A percentile compares a stretch with the other conserved stretches of the same genome.
These are phyloP conservation scores for Chionographis japonica DNA, from an alignment of 106 monocot species.

Conservation along the genomic window DNA sequence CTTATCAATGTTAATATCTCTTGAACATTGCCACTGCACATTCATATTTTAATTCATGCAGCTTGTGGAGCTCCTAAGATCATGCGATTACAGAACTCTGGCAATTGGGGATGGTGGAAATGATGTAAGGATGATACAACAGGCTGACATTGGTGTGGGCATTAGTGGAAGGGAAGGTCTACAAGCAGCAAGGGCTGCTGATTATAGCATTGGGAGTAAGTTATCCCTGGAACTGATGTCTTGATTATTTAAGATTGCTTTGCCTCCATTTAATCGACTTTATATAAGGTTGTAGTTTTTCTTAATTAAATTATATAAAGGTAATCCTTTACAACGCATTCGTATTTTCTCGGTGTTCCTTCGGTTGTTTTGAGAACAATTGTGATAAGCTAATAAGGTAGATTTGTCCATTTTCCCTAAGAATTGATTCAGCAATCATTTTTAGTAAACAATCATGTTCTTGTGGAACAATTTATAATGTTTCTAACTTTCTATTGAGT, in stretches of 20 bases:
- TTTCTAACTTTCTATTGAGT: too few relatives aligned
- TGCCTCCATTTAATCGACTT: not conserved
- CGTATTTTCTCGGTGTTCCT: too few relatives aligned
- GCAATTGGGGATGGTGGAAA: slow-evolving; percentile 99
- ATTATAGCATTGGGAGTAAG: slow-evolving; percentile 98
- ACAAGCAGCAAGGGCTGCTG: slow-evolving; percentile 98
- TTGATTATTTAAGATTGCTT: not conserved
- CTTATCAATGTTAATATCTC: too few relatives aligned
- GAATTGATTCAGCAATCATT: too few relatives aligned
- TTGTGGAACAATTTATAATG: too few relatives aligned
- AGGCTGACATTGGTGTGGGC: slow-evolving; percentile 94
- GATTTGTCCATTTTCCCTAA: not conserved
- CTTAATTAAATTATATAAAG: not conserved
- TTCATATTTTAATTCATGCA: slow-evolving; percentile 26
- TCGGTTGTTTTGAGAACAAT: not conserved
- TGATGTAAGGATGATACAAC: slow-evolving; percentile 99
- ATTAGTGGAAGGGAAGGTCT: slow-evolving; percentile 97
- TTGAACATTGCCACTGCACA: too few relatives aligned
- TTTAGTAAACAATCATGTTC: too few relatives aligned
- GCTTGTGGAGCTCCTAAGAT: slow-evolving; percentile 89
- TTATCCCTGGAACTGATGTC: not conserved
- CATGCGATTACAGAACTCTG: slow-evolving; percentile 77
- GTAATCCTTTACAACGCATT: not conserved
- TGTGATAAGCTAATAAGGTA: not conserved
- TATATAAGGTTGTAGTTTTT: not conserved